Evolutionary conservation across 495 filamentous ascomycete species (phyloP).

Genomic region (Parathielavia hyrcaniae): DNA sequence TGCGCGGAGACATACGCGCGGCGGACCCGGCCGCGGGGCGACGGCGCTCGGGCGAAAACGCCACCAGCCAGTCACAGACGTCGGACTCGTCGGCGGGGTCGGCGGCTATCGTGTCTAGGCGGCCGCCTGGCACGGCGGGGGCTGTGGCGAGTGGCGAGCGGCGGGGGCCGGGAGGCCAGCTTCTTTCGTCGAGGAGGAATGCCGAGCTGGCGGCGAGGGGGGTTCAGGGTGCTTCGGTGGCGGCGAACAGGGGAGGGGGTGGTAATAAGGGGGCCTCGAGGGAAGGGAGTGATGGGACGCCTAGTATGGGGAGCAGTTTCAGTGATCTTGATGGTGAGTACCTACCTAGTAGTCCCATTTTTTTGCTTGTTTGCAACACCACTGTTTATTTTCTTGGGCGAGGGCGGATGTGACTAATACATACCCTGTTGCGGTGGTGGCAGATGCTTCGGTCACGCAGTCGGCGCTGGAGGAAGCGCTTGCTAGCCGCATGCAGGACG

Average conservation of each 20-base stretch:
- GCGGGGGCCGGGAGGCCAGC: slow-evolving; percentile 14
- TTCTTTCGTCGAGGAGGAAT: slow-evolving; percentile 50
- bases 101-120: slow-evolving; percentile 36
- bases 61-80: slow-evolving; percentile 33
- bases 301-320: slow-evolving; percentile 97
- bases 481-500: slow-evolving; percentile 82
- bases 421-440: too few relatives aligned
- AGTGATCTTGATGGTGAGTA: slow-evolving; percentile 89
- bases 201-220: slow-evolving; percentile 53
- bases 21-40: slow-evolving; percentile 4
- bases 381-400: not conserved
- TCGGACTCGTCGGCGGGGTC: slow-evolving; percentile 60
- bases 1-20: slow-evolving; percentile 48
- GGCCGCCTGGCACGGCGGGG: slow-evolving; percentile 8
- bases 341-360: too few relatives aligned
- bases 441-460: slow-evolving; percentile 90
- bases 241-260: slow-evolving; percentile 14
- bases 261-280: slow-evolving; percentile 46
- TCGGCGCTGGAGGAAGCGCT: slow-evolving; percentile 91
- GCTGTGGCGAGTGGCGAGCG: not conserved
- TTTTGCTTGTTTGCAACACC: not conserved
- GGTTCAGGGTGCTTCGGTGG: slow-evolving; percentile 26
- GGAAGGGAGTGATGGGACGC: slow-evolving; percentile 77
- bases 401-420: not conserved
- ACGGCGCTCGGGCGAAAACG: not conserved